phyloP scores from a whole-genome alignment of 306 rosid species.

The Pyrus communis region DNA sequence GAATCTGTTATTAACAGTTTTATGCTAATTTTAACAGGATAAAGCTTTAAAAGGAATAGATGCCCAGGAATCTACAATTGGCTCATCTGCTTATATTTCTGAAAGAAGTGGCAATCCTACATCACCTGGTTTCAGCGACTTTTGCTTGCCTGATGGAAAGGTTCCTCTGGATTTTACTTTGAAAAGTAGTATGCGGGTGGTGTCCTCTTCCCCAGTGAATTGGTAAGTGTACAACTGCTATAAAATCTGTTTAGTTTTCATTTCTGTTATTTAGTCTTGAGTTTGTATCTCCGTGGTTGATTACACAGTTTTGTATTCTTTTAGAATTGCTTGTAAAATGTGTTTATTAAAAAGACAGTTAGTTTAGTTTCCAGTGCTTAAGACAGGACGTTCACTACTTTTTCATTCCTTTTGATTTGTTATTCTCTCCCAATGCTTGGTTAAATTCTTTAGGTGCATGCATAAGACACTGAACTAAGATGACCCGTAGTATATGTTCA shows the following conservation, averaged over 20 bases:
- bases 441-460: not conserved
- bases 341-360: not conserved
- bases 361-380: not conserved
- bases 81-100: slow-evolving; percentile 36
- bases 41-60: slow-evolving; percentile 81
- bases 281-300: not conserved
- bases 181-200: slow-evolving; percentile 68
- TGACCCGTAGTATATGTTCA: not conserved
- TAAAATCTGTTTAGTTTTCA: not conserved
- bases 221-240: slow-evolving; percentile 38
- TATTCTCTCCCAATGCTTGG: not conserved
- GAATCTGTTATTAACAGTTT: slow-evolving; percentile 1
- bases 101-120: slow-evolving; percentile 28
- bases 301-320: not conserved
- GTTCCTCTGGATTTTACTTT: slow-evolving; percentile 89
- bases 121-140: slow-evolving; percentile 31
- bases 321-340: not conserved
- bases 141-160: slow-evolving; percentile 53
- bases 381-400: not conserved
- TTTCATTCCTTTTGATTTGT: not conserved
- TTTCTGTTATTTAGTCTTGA: not conserved
- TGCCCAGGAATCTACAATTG: slow-evolving; percentile 29
- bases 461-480: not conserved
- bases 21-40: slow-evolving; percentile 38
- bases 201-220: slow-evolving; percentile 45